Conservation (phyloP, 2,329 filamentous ascomycete genomes). For the Botrytis paeoniae region DNA sequence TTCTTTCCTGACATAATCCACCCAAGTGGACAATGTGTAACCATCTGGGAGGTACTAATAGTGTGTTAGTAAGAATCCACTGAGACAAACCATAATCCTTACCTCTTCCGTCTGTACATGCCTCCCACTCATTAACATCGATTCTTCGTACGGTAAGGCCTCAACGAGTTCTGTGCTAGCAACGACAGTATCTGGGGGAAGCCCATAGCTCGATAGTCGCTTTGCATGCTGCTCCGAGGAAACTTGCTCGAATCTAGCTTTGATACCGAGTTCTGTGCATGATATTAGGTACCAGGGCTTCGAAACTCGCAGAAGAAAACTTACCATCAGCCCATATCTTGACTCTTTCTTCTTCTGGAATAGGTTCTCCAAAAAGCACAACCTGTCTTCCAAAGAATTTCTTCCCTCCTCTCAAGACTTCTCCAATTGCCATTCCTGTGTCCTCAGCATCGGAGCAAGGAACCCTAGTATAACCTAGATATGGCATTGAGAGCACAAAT, state of each 20-base stretch:
- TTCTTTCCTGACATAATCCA: not conserved
- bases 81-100: not conserved
- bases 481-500: constrained; percentile 2
- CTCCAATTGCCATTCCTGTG: constrained; percentile 4
- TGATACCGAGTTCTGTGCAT: not conserved
- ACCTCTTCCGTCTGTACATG: constrained; percentile 2
- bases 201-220: not conserved
- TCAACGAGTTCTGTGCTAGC: constrained; percentile 6
- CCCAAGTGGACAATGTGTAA: not conserved
- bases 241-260: not conserved
- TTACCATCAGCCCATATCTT: not conserved
- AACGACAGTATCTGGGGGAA: not conserved
- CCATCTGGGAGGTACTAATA: not conserved
- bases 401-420: not conserved
- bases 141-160: not conserved
- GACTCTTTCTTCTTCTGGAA: not conserved
- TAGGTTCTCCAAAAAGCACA: not conserved
- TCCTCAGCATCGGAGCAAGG: constrained; percentile 5
- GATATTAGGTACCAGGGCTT: not conserved
- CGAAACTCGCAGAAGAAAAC: not conserved
- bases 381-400: constrained; percentile 2
- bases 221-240: not conserved
- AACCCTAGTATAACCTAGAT: not conserved
- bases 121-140: not conserved
- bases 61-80: not conserved